Evolutionary conservation across 2,329 filamentous ascomycete species (phyloP).

Genomic region (Dactylonectria estremocensis): DNA sequence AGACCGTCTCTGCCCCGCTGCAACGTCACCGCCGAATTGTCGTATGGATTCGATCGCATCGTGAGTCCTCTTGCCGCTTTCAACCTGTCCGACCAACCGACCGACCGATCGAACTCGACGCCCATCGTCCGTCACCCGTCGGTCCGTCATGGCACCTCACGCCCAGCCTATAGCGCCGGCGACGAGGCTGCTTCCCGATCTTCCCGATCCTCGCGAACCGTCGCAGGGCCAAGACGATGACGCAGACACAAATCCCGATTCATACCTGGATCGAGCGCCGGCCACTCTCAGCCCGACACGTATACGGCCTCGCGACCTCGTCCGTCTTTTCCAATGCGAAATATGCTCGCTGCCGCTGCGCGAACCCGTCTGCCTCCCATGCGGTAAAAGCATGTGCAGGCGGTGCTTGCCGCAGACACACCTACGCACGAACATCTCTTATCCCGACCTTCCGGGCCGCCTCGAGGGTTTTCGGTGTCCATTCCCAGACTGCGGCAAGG

Average conservation of each 20-base stretch:
- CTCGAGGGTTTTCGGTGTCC: constrained; percentile 83
- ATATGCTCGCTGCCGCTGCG: constrained; percentile 79
- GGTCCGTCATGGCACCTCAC: constrained; percentile 16
- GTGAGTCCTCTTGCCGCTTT: background rate
- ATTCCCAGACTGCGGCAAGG: constrained; percentile 74
- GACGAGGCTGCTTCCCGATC: constrained; percentile 1
- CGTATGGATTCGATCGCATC: background rate
- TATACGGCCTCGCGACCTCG: constrained; percentile 49
- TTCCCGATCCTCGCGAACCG: constrained; percentile 11
- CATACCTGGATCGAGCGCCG: background rate
- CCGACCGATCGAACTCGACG: background rate
- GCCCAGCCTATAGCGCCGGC: constrained; percentile 10
- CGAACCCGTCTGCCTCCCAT: constrained; percentile 83
- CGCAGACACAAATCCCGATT: background rate
- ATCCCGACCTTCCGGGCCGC: constrained; percentile 78
- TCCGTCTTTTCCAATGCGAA: constrained; percentile 84
- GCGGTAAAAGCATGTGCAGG: constrained; percentile 84
- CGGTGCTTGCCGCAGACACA: constrained; percentile 79
- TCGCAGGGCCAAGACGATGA: constrained; percentile 17
- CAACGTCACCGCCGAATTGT: constrained; percentile 14
- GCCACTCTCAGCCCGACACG: constrained; percentile 5
- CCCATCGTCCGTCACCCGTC: background rate
- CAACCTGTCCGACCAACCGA: background rate
- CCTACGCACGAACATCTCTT: constrained; percentile 79
- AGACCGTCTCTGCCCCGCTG: constrained; percentile 1